Evolutionary conservation across 116 monocot species (phyloP), one percentile per base, ranked within the genome.

Genomic region (Papilionanthe hybrid): DNA sequence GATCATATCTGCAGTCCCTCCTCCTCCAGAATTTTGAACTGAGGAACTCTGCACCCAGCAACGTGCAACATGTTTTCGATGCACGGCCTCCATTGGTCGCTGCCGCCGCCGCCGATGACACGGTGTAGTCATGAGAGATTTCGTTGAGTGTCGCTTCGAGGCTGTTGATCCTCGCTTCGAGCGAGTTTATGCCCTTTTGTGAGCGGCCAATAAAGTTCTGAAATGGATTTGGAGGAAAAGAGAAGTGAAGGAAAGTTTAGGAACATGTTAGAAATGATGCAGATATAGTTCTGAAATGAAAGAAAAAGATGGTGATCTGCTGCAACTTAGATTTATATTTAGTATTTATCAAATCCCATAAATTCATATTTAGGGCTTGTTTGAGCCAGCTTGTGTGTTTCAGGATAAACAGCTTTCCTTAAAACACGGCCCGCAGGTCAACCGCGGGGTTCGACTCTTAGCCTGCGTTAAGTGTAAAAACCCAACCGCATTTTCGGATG

Each of bases 141-240:
- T 89, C 93, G 57, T 92, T 82, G 42, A 99, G 58, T 43, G 87
- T 86, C 84, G 87, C 89, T 80, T 99, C 95, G 23, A 99, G 68
- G 49, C 93, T 90, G 68, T 92, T 87, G 18, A 99, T 93, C 86
- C 95, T 87, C 75, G 85, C 84, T 86, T 99, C 99, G 60, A 99
- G 75, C 37, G 92, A 88, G 37, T 84, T 93, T 11, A 95, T 87
- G 48, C 95, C 95, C 79, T 82, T 92, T 56, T 99, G 92, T 5
- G 99, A 99, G 90, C 82, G 92, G 56, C 93, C 93, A 18, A 99
- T 95, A 58, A 95, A 95, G 63, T 83, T 92, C 97, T 96, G 79
- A 41, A 50, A 82, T 17, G 63, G 3, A 53, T 30, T 48, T 69
- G 9, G 72, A 53, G 67, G 71, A 23, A 25, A 72, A n/a, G n/a